Evolutionary conservation across 257 asterid genomes (phyloP).

Genomic region (Forsythia viridissima): DNA sequence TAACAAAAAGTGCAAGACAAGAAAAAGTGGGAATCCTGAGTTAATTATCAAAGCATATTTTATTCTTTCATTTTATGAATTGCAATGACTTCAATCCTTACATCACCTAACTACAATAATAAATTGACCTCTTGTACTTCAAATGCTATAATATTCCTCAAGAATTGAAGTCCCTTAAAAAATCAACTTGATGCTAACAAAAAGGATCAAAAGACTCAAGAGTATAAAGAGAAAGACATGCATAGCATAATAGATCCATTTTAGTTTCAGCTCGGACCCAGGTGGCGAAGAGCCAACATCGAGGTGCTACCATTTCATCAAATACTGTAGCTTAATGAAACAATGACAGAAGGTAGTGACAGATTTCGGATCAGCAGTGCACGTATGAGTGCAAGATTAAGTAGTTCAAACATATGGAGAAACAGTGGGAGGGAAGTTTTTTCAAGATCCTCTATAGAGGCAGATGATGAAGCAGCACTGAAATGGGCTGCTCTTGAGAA

Average conservation of each 20-base stretch:
- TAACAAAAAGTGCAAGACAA: conserved; percentile 10
- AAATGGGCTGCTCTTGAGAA: conserved; percentile 90
- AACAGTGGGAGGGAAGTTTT: conserved; percentile 65
- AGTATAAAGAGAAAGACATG: conserved; percentile 20
- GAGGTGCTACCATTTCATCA: conserved; percentile 1
- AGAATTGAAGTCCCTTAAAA: conserved; percentile 34
- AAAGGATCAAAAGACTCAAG: conserved; percentile 12
- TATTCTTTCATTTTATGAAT: background rate
- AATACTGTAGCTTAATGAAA: conserved; percentile 17
- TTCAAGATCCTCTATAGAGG: conserved; percentile 58
- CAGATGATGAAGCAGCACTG: conserved; percentile 80
- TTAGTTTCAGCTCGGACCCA: conserved; percentile 11
- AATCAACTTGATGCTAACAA: conserved; percentile 13
- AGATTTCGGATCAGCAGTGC: conserved; percentile 52
- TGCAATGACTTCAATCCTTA: conserved; percentile 41
- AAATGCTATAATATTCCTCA: conserved; percentile 23
- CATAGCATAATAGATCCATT: conserved; percentile 11
- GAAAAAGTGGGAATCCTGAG: conserved; percentile 18
- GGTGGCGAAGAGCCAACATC: background rate
- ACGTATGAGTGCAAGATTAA: conserved; percentile 60
- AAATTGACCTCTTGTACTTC: conserved; percentile 10
- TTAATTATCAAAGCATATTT: background rate
- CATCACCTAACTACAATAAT: conserved; percentile 32
- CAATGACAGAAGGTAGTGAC: conserved; percentile 58
- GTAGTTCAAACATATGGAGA: conserved; percentile 79